Base-by-base conservation (phyloP, 2,329 filamentous ascomycete genomes). In the Tolypocladium sp. region DNA sequence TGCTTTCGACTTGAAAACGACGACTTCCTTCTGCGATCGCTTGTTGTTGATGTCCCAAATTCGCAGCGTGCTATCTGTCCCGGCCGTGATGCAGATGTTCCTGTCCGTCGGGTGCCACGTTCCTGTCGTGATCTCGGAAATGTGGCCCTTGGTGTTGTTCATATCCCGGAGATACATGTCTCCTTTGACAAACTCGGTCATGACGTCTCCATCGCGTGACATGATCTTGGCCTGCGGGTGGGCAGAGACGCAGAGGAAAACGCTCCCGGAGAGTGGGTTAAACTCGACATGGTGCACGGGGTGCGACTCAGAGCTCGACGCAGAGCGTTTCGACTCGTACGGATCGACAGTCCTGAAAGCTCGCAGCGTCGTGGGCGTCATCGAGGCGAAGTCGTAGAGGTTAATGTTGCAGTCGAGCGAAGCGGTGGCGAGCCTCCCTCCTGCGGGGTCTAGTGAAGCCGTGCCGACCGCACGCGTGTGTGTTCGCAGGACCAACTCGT, bases 151-250 rank as follows among this genome's bases (percentile, higher is more conserved):
- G 5, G 94, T 99, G 71, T 97, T 92, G 74, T 97, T 85, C 89
- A 97, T 95, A 72, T 99, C 94, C 58, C 93, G 84, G 64, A 99
- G 77, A 68, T 99, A 99, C 92, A 97, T 97, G 71, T 99, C 94
- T 53, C 94, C 94, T 75, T 99, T 99, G 65, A 92, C 88, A 64
- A 96, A 97, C 69, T 97, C 92, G 1, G 88, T 88, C 55, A 95
- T 67, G 9, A 89, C 81, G 52, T 95, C 91, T 44, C 94, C 94
- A 76, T 99, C 93, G 68, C 94, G 86, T 66, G 85, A 90, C 71
- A 97, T 81, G 30, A 99, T 86, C 72, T 92, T 92, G 15, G 93
- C 91, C 72, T 97, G 93, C 2, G 93, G 88, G 46, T 93, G 90
- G 8, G 93, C 92, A 9, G 92, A 89, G 52, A 97, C 81, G 65